A percentile compares a stretch with the other conserved stretches of the same genome.
Conservation (phyloP, 345 rosid species). For the Erodium maritimum region DNA sequence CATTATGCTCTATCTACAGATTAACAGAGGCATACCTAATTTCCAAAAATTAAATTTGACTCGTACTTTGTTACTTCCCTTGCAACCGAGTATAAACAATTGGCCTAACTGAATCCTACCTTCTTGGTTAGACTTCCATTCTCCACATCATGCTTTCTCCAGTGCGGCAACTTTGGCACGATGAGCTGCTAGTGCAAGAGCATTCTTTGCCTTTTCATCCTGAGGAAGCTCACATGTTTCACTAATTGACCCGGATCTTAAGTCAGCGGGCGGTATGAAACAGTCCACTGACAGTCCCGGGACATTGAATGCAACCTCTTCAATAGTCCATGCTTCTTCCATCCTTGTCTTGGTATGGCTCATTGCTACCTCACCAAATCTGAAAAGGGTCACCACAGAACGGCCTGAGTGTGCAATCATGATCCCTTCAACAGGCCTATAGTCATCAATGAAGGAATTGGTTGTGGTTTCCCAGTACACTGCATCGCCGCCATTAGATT, state of each 20-base stretch:
- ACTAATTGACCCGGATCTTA: conserved; percentile 36
- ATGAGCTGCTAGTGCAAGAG: conserved; percentile 33
- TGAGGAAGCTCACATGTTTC: conserved; percentile 53
- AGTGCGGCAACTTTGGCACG: conserved; percentile 60
- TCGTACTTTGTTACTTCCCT: conserved; percentile 25
- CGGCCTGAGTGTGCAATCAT: conserved; percentile 94
- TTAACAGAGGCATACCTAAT: conserved; percentile 31
- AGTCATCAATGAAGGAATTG: conserved; percentile 69
- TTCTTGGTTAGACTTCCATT: conserved; percentile 29
- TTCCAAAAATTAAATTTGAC: conserved; percentile 18
- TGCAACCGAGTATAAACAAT: conserved; percentile 34
- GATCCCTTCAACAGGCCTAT: conserved; percentile 78
- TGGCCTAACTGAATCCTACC: conserved; percentile 18
- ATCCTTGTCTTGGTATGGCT: no score
- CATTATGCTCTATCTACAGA: conserved; percentile 47
- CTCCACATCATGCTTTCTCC: conserved; percentile 39
- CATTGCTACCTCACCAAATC: conserved; percentile 81
- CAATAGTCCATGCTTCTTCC: no score
- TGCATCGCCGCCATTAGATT: conserved; percentile 65
- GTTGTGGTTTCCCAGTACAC: conserved; percentile 91
- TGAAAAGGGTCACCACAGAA: conserved; percentile 72
- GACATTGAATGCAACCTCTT: conserved; percentile 64
- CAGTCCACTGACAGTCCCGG: conserved; percentile 67
- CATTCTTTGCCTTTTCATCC: conserved; percentile 45
- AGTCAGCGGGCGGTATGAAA: conserved; percentile 75